Conservation (phyloP, 108 stramenopile genomes). For the Cafeteria roenbergensis region DNA sequence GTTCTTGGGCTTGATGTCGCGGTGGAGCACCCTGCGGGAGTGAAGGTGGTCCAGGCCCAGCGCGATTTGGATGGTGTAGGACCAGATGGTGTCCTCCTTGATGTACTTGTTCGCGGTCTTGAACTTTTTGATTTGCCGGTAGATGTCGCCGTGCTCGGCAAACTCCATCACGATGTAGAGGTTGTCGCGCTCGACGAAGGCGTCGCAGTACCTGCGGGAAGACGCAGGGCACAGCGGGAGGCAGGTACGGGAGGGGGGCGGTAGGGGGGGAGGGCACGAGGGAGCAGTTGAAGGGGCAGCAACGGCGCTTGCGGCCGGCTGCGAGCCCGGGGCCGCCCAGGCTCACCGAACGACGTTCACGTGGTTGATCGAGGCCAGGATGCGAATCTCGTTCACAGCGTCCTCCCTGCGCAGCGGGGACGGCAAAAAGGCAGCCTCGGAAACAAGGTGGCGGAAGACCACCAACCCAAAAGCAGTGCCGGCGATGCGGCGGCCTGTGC, state of each 20-base stretch:
- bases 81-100: conserved; percentile 13
- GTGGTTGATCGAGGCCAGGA: conserved; percentile 7
- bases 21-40: conserved; percentile 28
- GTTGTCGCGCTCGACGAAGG: conserved; percentile 16
- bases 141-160: conserved; percentile 35
- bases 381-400: conserved; percentile 12
- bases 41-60: conserved; percentile 31
- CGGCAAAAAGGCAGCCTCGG: no score
- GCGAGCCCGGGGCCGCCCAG: background rate
- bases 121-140: background rate
- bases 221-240: no score
- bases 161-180: conserved; percentile 54
- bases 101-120: conserved; percentile 12
- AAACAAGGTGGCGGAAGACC: no score
- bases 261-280: no score
- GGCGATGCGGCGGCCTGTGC: no score
- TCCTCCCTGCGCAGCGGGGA: conserved; percentile 9
- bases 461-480: no score
- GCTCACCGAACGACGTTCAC: conserved; percentile 6
- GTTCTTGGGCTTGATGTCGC: conserved; percentile 37
- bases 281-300: no score
- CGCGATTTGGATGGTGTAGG: conserved; percentile 27
- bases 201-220: conserved; percentile 8
- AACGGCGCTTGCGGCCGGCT: background rate
- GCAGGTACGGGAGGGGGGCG: no score